phyloP scores from a whole-genome alignment of 176 grass and related monocot genomes.

The Cymbopogon citratus region DNA sequence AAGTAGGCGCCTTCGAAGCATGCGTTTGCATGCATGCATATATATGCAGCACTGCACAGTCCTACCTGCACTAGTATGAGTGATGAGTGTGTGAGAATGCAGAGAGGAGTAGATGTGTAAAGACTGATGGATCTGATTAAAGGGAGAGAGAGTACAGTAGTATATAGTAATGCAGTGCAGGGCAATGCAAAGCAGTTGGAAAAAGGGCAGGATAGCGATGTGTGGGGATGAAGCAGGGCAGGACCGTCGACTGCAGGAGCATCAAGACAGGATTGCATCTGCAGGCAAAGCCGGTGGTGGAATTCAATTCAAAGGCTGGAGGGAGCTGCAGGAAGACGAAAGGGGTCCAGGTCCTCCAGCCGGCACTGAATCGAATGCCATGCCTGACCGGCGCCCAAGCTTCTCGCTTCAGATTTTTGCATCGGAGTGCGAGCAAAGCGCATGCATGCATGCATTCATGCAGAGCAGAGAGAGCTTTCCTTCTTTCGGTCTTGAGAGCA shows the following conservation, averaged over 20 bases:
- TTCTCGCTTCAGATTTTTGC: neutral
- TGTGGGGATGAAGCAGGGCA: conserved; percentile 21
- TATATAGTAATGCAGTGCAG: too few species aligned
- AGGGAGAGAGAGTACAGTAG: neutral
- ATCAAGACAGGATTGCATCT: conserved; percentile 35
- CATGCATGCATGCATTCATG: too few species aligned
- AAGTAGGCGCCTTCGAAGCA: neutral
- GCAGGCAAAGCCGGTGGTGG: conserved; percentile 26
- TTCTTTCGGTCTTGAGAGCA: neutral
- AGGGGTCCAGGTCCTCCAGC: neutral
- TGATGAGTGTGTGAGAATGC: neutral
- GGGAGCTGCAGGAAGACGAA: neutral
- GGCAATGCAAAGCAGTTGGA: conserved; percentile 6
- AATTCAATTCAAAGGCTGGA: neutral
- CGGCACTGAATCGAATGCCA: conserved; percentile 89
- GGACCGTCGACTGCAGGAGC: neutral
- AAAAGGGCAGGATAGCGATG: conserved; percentile 24
- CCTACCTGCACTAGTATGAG: neutral
- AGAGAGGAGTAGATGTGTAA: neutral
- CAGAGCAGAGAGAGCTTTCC: neutral
- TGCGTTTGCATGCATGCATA: neutral
- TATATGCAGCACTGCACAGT: neutral
- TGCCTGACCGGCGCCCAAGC: neutral
- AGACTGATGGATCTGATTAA: conserved; percentile 9
- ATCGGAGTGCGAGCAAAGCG: neutral